Base-by-base conservation (phyloP, 768 basidiomycete species). In the Leccinum sublutescens region DNA sequence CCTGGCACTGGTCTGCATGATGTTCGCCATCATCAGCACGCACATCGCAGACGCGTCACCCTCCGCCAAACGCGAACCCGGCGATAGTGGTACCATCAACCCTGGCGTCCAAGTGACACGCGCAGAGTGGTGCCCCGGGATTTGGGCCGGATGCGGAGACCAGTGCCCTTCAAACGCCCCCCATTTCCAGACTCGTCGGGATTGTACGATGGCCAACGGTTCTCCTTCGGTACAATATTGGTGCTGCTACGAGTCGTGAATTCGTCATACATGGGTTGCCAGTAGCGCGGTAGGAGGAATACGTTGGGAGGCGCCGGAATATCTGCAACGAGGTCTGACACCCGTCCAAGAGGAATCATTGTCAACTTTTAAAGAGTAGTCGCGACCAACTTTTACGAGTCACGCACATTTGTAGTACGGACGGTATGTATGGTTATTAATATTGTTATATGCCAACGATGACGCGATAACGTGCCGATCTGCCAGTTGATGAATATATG, bases 101-200 rank as follows among this genome's bases (percentile, higher is more conserved):
- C 40, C 40, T 7, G 40, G 43, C 19, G 43, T 19, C 19, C 43
- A 19, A 19, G 43, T 45, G 19, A 6, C 15, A 29, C 36, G 34
- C 19, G 47, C 57, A 27, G 31, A 57, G 7, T 58, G 56, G 60
- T 68, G 56, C 47, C 25, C 48, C 21, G 62, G 63, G 23, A 2
- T 57, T 47, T 61, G 62, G 59, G 31, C 48, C 27, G 66, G 55
- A 14, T 64, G 57, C n/a, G 57, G 65, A 21, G 12, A 58, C 19
- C 62, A 47, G 17, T 61, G 59, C 43, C 47, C 57, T 25, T 3
- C 59, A 29, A 17, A 61, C 11, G 54, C 53, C 7, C 60, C 63
- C 2, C 49, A 66, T 29, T 59, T 64, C 43, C 54, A 64, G 57
- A 68, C 55, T 12, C 57, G 53, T 23, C 52, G 59, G 34, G 19